Conservation (phyloP, 2,329 filamentous ascomycete genomes). For the Raffaelea arxii region DNA sequence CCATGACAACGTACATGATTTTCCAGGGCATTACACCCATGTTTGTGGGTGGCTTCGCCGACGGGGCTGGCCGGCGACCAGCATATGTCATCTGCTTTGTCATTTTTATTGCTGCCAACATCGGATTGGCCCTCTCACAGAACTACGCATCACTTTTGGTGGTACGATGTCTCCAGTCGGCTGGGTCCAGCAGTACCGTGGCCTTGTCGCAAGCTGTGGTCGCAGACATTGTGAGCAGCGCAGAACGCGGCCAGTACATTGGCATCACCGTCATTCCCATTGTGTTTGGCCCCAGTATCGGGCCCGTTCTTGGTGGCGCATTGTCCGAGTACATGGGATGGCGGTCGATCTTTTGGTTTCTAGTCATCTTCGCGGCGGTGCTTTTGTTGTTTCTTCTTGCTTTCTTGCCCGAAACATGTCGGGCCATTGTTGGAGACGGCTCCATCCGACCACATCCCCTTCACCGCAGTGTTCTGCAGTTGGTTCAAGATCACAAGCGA, state of each 20-base stretch:
- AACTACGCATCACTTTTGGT: slow-evolving; percentile 41
- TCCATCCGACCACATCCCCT: slow-evolving; percentile 22
- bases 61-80: slow-evolving; percentile 40
- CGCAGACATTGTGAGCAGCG: slow-evolving; percentile 51
- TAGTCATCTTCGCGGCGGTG: slow-evolving; percentile 35
- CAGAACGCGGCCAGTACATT: slow-evolving; percentile 51
- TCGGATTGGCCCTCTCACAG: slow-evolving; percentile 39
- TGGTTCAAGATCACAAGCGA: slow-evolving; percentile 4
- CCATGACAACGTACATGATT: slow-evolving; percentile 47
- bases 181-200: slow-evolving; percentile 49
- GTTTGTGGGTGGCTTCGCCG: slow-evolving; percentile 45
- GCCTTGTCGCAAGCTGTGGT: slow-evolving; percentile 49
- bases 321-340: slow-evolving; percentile 48
- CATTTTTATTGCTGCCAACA: slow-evolving; percentile 42
- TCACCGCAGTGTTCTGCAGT: slow-evolving; percentile 10
- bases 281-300: slow-evolving; percentile 37
- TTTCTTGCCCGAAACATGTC: slow-evolving; percentile 45
- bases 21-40: slow-evolving; percentile 51
- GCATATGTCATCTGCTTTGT: slow-evolving; percentile 42
- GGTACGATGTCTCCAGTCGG: slow-evolving; percentile 45
- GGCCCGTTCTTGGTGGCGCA: slow-evolving; percentile 50
- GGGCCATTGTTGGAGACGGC: slow-evolving; percentile 42
- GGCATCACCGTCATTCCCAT: slow-evolving; percentile 37
- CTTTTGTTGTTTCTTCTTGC: slow-evolving; percentile 32
- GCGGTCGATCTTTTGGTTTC: slow-evolving; percentile 53